A percentile compares a stretch with the other conserved stretches of the same genome.
These are phyloP conservation scores for Stephania cephalantha DNA, from an alignment of 164 flowering plant species.

Conservation along the genomic window DNA sequence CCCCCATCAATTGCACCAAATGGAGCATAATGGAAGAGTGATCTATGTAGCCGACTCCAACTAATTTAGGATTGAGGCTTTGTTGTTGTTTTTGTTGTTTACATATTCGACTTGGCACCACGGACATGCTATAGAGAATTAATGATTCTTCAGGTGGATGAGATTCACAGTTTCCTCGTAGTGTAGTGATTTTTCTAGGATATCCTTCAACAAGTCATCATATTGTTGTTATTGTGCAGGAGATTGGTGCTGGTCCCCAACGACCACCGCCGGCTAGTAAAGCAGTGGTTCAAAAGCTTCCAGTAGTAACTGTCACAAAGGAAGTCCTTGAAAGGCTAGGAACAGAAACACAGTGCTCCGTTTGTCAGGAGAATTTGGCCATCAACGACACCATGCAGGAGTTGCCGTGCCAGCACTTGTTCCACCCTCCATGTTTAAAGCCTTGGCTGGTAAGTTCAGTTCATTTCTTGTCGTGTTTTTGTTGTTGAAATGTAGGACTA, in stretches of 20 bases:
- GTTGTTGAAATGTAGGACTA: not conserved
- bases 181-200: not conserved
- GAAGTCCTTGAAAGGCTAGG: conserved; percentile 58
- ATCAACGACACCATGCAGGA: conserved; percentile 80
- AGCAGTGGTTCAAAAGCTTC: conserved; percentile 85
- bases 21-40: no score
- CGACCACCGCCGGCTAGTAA: conserved; percentile 89
- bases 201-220: not conserved
- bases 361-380: conserved; percentile 73
- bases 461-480: not conserved
- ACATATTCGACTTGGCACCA: not conserved
- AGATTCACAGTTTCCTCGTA: not conserved
- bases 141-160: not conserved
- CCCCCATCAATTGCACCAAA: no score
- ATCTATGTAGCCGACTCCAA: no score
- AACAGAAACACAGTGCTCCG: conserved; percentile 63
- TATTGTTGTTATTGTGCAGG: conserved; percentile 9
- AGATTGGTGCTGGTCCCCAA: conserved; percentile 30
- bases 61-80: no score
- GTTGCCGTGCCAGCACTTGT: conserved; percentile 93
- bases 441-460: conserved; percentile 82
- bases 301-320: conserved; percentile 55
- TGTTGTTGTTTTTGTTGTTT: no score
- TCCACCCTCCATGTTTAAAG: conserved; percentile 84
- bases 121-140: not conserved